Evolutionary conservation across 371 early-diverging fungal species (phyloP).

Genomic region (Sporodiniella umbellata): DNA sequence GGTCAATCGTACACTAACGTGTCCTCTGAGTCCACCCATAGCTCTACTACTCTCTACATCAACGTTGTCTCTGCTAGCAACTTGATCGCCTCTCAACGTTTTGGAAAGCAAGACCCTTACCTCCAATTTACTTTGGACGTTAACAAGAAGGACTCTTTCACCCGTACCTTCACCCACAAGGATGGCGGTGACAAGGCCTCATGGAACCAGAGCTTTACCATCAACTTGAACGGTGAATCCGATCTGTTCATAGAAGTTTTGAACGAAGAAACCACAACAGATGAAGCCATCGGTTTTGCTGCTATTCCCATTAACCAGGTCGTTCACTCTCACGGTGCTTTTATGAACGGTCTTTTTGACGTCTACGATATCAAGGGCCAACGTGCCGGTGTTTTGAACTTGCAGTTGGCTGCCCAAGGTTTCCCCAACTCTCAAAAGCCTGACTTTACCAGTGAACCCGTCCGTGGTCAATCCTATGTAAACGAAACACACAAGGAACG

Average conservation of each 20-base stretch:
- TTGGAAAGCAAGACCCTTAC: conserved; percentile 63
- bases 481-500: conserved; percentile 46
- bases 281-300: conserved; percentile 57
- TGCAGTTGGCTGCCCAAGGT: conserved; percentile 46
- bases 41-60: conserved; percentile 32
- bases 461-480: conserved; percentile 50
- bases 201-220: conserved; percentile 57
- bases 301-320: conserved; percentile 59
- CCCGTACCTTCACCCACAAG: conserved; percentile 56
- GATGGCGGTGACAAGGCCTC: conserved; percentile 48
- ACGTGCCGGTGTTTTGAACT: conserved; percentile 44
- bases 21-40: conserved; percentile 4
- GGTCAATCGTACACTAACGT: conserved; percentile 3
- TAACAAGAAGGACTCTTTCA: conserved; percentile 42
- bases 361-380: conserved; percentile 47
- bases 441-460: conserved; percentile 20
- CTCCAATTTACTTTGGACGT: conserved; percentile 49
- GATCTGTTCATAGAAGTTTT: conserved; percentile 57
- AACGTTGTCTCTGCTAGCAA: conserved; percentile 40
- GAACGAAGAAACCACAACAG: conserved; percentile 46
- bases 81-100: conserved; percentile 35
- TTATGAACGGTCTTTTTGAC: conserved; percentile 47
- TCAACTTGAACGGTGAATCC: conserved; percentile 44
- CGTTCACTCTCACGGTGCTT: conserved; percentile 46
- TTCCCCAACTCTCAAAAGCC: conserved; percentile 43